Conservation (phyloP, 805 yeast species). For the Clavispora santaluciae region DNA sequence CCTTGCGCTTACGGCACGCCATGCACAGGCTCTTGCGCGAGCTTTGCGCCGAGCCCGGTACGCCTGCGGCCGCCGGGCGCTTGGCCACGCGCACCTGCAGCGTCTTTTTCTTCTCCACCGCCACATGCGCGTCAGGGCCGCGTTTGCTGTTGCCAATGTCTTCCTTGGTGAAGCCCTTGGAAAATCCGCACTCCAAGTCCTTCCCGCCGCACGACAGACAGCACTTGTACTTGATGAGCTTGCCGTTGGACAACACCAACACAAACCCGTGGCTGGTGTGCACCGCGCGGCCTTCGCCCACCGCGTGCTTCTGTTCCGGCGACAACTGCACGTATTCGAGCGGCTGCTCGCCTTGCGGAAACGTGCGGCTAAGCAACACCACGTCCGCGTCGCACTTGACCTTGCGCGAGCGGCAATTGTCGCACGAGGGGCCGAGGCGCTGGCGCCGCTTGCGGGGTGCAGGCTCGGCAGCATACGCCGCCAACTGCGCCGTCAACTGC, state of each 20-base stretch:
- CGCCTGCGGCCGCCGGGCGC: slow-evolving; percentile 4
- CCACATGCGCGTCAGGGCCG: slow-evolving; percentile 2
- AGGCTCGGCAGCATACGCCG: neutral
- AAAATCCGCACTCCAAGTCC: slow-evolving; percentile 46
- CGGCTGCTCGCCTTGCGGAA: slow-evolving; percentile 4
- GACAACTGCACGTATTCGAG: slow-evolving; percentile 8
- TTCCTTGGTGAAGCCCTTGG: slow-evolving; percentile 63
- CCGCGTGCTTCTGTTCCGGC: slow-evolving; percentile 7
- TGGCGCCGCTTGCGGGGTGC: slow-evolving; percentile 44
- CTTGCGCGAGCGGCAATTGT: slow-evolving; percentile 61
- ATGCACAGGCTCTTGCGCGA: slow-evolving; percentile 35
- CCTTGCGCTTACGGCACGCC: slow-evolving; percentile 40
- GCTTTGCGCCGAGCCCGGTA: slow-evolving; percentile 1
- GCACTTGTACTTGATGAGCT: slow-evolving; percentile 46
- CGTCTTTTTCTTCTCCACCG: slow-evolving; percentile 4
- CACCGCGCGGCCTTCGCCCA: slow-evolving; percentile 14
- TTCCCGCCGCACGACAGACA: slow-evolving; percentile 53
- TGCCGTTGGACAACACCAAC: slow-evolving; percentile 21
- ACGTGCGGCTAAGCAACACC: slow-evolving; percentile 27
- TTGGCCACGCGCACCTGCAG: slow-evolving; percentile 10
- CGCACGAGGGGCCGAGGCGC: slow-evolving; percentile 72
- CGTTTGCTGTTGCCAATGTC: slow-evolving; percentile 43
- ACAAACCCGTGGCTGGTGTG: slow-evolving; percentile 10
- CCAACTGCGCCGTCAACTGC: neutral
- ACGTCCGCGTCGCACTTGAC: slow-evolving; percentile 72